A percentile compares a stretch with the other conserved stretches of the same genome.
These are phyloP conservation scores for Aspergillus cejpii DNA, from an alignment of 2,329 filamentous ascomycete species.

Conservation along the genomic window DNA sequence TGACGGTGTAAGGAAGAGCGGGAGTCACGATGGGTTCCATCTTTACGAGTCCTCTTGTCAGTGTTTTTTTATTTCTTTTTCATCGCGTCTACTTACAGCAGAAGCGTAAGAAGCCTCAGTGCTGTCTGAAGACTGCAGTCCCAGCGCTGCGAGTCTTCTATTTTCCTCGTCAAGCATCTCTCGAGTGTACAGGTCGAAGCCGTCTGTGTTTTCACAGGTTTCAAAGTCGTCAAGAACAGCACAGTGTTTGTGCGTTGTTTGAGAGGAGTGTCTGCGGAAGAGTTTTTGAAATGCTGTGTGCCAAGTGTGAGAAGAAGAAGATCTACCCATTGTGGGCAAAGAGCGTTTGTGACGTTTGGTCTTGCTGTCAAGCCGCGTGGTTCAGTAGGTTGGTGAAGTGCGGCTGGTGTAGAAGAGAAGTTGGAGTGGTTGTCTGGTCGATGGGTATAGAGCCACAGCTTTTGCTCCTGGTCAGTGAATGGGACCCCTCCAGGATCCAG, in stretches of 20 bases:
- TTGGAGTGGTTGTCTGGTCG: neutral
- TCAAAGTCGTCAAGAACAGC: conserved; percentile 5
- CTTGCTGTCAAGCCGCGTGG: neutral
- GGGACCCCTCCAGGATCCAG: neutral
- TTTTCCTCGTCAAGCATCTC: conserved; percentile 11
- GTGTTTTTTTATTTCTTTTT: neutral
- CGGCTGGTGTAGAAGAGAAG: neutral
- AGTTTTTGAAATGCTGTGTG: conserved; percentile 13
- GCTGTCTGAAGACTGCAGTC: conserved; percentile 12
- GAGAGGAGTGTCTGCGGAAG: conserved; percentile 12
- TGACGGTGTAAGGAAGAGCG: conserved; percentile 27
- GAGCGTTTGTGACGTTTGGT: neutral
- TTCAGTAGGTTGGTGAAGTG: neutral
- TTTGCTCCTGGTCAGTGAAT: neutral
- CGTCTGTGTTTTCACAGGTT: conserved; percentile 14
- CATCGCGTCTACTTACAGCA: conserved; percentile 13
- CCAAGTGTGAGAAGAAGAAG: conserved; percentile 15
- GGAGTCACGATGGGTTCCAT: conserved; percentile 17
- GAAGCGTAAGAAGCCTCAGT: conserved; percentile 17
- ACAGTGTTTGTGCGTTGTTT: conserved; percentile 1
- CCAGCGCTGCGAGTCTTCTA: conserved; percentile 2
- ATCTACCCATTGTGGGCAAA: conserved; percentile 9
- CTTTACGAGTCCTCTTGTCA: conserved; percentile 5
- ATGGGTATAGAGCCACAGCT: neutral
- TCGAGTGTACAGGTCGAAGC: conserved; percentile 22